Evolutionary conservation across 2,329 filamentous ascomycete species (phyloP).

Genomic region (Keithomyces neogunnii): DNA sequence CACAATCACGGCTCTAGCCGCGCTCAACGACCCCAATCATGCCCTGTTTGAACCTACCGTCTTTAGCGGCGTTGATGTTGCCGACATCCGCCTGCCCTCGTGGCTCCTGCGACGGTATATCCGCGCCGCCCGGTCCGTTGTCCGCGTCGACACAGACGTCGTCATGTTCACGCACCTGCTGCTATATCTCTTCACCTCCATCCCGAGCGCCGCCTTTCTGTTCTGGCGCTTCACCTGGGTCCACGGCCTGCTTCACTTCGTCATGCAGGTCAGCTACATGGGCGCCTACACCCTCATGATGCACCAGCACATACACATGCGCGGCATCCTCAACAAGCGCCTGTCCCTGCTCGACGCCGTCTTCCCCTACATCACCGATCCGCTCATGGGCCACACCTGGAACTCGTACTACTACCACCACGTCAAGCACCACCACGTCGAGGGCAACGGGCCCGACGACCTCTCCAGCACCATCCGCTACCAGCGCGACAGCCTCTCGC

Average conservation of each 20-base stretch:
- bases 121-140: constrained; percentile 42
- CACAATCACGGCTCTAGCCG: constrained; percentile 26
- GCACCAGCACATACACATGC: constrained; percentile 77
- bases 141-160: constrained; percentile 62
- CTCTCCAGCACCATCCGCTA: constrained; percentile 69
- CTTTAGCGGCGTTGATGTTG: constrained; percentile 32
- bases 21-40: constrained; percentile 31
- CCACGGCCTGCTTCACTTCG: constrained; percentile 57
- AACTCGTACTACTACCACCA: constrained; percentile 82
- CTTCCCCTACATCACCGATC: constrained; percentile 69
- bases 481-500: constrained; percentile 56
- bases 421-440: constrained; percentile 78
- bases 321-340: constrained; percentile 53
- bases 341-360: constrained; percentile 49
- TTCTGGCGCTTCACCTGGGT: constrained; percentile 58
- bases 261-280: constrained; percentile 60
- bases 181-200: constrained; percentile 59
- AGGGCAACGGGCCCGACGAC: constrained; percentile 70
- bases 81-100: constrained; percentile 24
- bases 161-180: constrained; percentile 71
- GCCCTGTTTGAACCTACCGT: constrained; percentile 37
- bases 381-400: constrained; percentile 76
- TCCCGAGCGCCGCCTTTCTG: constrained; percentile 60
- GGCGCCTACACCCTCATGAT: constrained; percentile 74
- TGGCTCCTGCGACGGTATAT: constrained; percentile 51